Percentiles rank a stretch among this genome's conserved stretches.
Conservation (phyloP, 2,329 filamentous ascomycete species). For the Niveomyces coronatus region DNA sequence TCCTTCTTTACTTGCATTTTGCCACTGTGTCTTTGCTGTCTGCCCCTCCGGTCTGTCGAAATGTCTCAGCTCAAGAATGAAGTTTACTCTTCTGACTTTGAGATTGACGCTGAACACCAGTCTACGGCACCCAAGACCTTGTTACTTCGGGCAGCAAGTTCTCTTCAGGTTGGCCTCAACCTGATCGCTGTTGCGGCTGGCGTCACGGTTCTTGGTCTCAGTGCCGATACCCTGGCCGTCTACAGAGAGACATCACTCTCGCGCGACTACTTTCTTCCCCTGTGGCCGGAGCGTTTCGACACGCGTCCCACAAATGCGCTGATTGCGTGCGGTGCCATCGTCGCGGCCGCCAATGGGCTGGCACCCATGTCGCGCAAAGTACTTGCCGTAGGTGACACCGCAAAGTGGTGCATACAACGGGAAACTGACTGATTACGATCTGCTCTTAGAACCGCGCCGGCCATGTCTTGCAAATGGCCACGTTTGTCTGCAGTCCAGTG, state of each 20-base stretch:
- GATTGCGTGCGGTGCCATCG: conserved; percentile 39
- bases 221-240: conserved; percentile 42
- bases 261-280: conserved; percentile 35
- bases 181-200: conserved; percentile 39
- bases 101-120: conserved; percentile 31
- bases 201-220: conserved; percentile 42
- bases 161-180: conserved; percentile 36
- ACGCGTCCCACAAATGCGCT: conserved; percentile 45
- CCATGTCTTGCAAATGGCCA: conserved; percentile 11
- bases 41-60: conserved; percentile 16
- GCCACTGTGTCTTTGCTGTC: not conserved
- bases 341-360: conserved; percentile 36
- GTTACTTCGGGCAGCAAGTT: conserved; percentile 31
- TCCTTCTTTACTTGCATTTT: not conserved
- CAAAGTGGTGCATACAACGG: no score
- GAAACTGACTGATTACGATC: no score
- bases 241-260: conserved; percentile 45
- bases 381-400: conserved; percentile 40
- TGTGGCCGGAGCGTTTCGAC: conserved; percentile 51
- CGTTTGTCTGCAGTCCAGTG: conserved; percentile 18
- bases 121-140: conserved; percentile 28
- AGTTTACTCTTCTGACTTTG: conserved; percentile 36
- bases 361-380: conserved; percentile 40
- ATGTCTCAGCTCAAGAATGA: conserved; percentile 27
- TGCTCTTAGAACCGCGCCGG: conserved; percentile 15